phyloP scores from a whole-genome alignment of 2,329 filamentous ascomycete species.

The Aspergillus neotritici region DNA sequence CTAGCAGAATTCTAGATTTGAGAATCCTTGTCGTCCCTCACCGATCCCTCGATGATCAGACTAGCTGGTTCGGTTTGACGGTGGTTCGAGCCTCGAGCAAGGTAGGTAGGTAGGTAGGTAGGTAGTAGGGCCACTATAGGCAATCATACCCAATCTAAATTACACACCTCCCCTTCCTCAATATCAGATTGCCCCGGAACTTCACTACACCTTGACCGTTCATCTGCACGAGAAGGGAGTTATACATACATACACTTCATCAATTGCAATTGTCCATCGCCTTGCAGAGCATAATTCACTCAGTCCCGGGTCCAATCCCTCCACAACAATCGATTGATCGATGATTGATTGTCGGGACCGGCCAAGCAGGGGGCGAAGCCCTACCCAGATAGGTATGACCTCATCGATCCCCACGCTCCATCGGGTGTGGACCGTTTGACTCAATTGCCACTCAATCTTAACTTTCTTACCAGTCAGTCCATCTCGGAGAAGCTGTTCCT shows the following conservation, averaged over 20 bases:
- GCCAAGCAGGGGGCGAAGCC: not conserved
- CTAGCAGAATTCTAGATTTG: no score
- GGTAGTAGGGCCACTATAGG: no score
- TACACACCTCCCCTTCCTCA: not conserved
- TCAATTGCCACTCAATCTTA: not conserved
- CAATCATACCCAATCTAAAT: not conserved
- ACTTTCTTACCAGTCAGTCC: not conserved
- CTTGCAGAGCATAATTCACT: no score
- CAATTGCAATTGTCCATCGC: no score
- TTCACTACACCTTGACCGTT: no score
- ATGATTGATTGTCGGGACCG: not conserved
- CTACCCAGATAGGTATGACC: conserved; percentile 3
- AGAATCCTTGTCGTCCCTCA: no score
- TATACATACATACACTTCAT: no score
- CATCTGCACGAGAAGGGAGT: no score
- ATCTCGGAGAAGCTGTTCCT: not conserved
- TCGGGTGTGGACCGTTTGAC: not conserved
- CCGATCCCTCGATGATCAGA: no score
- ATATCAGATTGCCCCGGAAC: no score
- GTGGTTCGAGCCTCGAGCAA: not conserved
- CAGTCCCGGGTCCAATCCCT: not conserved
- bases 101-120: no score
- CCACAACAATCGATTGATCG: conserved; percentile 6
- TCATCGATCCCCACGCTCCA: conserved; percentile 3
- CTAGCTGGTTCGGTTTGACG: no score